Base-by-base conservation (phyloP, 495 filamentous ascomycete species). In the Jackrogersella multiformis region DNA sequence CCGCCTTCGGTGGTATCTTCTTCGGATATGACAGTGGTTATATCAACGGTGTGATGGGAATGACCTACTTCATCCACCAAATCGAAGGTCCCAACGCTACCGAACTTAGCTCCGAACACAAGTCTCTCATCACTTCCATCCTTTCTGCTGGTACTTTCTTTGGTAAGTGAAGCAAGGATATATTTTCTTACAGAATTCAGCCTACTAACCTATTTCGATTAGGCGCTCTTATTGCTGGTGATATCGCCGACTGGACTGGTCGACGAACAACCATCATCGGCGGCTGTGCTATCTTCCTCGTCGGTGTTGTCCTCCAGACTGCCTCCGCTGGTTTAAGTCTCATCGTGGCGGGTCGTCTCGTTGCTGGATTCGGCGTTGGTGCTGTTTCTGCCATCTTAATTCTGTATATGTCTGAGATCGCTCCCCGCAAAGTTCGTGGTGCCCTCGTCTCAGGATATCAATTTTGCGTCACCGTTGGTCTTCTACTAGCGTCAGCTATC, bases 61-160 rank as follows among this genome's bases (percentile, higher is more conserved):
- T 86, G 78, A 30, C 74, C 53, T 76, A 80, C 73, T 84, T 86
- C 76, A 79, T 80, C 62, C 21, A 79, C 13, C 72, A 78, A 36
- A 79, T 84, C 71, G 80, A 81, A 69, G 65, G 69, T 56, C 61
- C 68, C 9, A 61, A 56, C 28, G 70, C 68, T 13, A 61, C 45
- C 3, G 64, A n/a, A 5, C 39, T 82, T 38, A 69, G 49, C 6
- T 70, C 76, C 20, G 70, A 68, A 15, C 55, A 81, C 70, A 84
- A 86, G 66, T 88, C 87, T 5, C 81, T 92, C 28, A 90, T 90
- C 69, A 87, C 87, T 65, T 90, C 89, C 24, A 90, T 92, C 68
- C 84, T 92, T 18, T 92, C 90, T 24, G 84, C 82, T 68, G 90
- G 90, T 70, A 92, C 90, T 59, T 92, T 92, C 84, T 88, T 91